Evolutionary conservation across 805 yeast genomes (phyloP).

Genomic region (Wickerhamiella hasegawae): DNA sequence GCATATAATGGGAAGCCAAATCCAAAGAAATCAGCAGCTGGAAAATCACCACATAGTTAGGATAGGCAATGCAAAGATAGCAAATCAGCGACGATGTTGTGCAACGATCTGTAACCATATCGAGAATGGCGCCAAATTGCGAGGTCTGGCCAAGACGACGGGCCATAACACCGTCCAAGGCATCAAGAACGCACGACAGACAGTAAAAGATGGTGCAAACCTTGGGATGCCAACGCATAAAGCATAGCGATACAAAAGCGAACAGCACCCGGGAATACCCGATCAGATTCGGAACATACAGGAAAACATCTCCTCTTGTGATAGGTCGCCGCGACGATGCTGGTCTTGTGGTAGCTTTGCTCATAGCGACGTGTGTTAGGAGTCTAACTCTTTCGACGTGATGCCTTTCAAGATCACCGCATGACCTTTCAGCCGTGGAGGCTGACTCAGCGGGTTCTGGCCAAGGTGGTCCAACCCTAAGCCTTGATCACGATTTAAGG

Average conservation of each 20-base stretch:
- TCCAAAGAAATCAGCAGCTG: conserved; percentile 67
- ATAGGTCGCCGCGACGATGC: background rate
- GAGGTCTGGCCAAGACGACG: conserved; percentile 79
- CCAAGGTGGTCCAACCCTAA: no score
- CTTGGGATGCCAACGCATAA: conserved; percentile 75
- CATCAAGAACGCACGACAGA: conserved; percentile 82
- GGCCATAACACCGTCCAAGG: conserved; percentile 93
- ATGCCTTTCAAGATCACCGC: no score
- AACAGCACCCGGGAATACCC: conserved; percentile 78
- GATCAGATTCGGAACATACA: conserved; percentile 79
- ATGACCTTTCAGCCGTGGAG: no score
- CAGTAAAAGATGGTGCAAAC: conserved; percentile 66
- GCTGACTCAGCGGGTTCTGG: no score
- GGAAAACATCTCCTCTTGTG: conserved; percentile 34
- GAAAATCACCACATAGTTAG: conserved; percentile 50
- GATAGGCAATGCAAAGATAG: conserved; percentile 67
- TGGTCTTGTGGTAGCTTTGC: no score
- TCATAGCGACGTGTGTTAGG: no score
- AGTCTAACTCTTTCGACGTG: no score
- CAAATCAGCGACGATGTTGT: conserved; percentile 90
- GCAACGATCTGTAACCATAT: conserved; percentile 97
- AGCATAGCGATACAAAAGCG: conserved; percentile 60
- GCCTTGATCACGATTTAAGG: no score
- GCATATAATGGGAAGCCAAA: conserved; percentile 91
- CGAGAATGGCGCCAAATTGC: conserved; percentile 87